Conservation (phyloP, 441 rosid species). For the Jatropha podagrica region DNA sequence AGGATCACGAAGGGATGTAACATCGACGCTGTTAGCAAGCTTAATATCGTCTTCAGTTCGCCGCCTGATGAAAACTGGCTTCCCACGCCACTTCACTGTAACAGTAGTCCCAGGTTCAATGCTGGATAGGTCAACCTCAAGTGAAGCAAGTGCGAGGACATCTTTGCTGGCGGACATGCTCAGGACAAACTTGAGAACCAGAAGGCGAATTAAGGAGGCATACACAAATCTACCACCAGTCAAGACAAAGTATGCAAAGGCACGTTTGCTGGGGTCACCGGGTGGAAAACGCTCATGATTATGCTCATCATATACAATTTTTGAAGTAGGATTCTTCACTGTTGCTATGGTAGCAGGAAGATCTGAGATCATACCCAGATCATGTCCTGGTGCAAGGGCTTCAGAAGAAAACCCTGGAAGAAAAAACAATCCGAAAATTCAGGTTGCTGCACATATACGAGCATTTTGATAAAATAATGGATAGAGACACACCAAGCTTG, state of each 20-base stretch:
- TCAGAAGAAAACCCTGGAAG: constrained; percentile 67
- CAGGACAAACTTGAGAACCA: constrained; percentile 78
- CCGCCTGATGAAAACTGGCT: constrained; percentile 89
- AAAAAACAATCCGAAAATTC: constrained; percentile 18
- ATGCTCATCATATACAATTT: constrained; percentile 75
- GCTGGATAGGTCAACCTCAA: constrained; percentile 90
- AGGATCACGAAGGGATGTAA: constrained; percentile 88
- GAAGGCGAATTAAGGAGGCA: constrained; percentile 83
- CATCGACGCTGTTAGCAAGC: constrained; percentile 79
- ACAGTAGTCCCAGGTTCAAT: constrained; percentile 93
- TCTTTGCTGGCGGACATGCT: constrained; percentile 99
- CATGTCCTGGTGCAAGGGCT: constrained; percentile 54
- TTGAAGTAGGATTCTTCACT: constrained; percentile 74
- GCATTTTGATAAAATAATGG: background rate
- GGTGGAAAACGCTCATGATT: constrained; percentile 93
- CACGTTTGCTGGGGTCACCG: constrained; percentile 97
- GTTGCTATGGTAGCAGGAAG: constrained; percentile 72
- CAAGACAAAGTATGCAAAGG: constrained; percentile 90
- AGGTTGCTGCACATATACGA: background rate
- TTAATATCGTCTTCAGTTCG: constrained; percentile 89
- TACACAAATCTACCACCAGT: constrained; percentile 93
- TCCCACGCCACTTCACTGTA: constrained; percentile 97
- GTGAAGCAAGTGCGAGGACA: constrained; percentile 91
- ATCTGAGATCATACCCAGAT: constrained; percentile 53
- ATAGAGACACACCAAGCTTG: constrained; percentile 7